Conservation (phyloP, 345 rosid species). For the Carallia brachiata region DNA sequence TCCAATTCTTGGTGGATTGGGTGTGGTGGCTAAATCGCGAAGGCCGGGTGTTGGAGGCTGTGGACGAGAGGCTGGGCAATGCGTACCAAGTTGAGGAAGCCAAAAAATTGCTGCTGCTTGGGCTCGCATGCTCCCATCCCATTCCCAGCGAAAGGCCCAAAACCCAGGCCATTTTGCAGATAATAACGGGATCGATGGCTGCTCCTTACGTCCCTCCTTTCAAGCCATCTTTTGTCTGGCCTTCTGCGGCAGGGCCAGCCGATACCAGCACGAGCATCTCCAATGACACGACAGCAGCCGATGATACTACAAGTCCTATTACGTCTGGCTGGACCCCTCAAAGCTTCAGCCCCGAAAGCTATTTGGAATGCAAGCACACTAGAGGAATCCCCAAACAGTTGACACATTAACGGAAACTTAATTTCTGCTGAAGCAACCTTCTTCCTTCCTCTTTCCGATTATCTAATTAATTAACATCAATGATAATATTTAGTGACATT, state of each 20-base stretch:
- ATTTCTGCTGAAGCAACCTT: too few species aligned
- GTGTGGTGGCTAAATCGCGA: conserved; percentile 55
- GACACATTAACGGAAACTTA: too few species aligned
- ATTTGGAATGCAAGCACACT: too few species aligned
- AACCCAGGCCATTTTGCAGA: conserved; percentile 38
- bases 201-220: conserved; percentile 43
- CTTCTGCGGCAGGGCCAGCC: conserved; percentile 26
- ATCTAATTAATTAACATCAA: too few species aligned
- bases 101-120: conserved; percentile 42
- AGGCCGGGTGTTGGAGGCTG: conserved; percentile 45
- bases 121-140: conserved; percentile 53
- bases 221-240: conserved; percentile 55
- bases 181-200: conserved; percentile 34
- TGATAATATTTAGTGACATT: too few species aligned
- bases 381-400: too few species aligned
- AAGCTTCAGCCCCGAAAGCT: conserved; percentile 23
- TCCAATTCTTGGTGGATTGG: conserved; percentile 45
- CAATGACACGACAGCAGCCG: conserved; percentile 8
- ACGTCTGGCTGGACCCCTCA: conserved; percentile 46
- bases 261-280: conserved; percentile 9
- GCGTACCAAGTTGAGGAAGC: conserved; percentile 42
- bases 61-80: conserved; percentile 37
- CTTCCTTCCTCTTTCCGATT: too few species aligned
- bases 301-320: conserved; percentile 24
- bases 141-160: conserved; percentile 49